phyloP scores from a whole-genome alignment of 2,329 filamentous ascomycete species.

The Corinectria fuckeliana region DNA sequence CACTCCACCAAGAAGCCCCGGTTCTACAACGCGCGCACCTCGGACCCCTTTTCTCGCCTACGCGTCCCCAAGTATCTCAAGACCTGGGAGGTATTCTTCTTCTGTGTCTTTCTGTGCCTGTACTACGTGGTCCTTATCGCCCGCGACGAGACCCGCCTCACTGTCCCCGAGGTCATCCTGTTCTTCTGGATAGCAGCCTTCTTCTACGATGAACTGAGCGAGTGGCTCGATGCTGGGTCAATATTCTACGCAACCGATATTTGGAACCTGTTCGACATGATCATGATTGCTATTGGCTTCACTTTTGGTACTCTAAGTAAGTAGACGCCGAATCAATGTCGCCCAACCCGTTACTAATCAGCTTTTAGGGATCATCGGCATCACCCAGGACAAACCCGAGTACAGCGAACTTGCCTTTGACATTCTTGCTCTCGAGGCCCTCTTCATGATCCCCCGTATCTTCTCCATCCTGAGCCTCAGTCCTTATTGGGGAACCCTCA shows the following conservation, averaged over 20 bases:
- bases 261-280: slow-evolving; percentile 77
- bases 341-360: slow-evolving; percentile 5
- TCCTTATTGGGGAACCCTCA: slow-evolving; percentile 88
- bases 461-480: slow-evolving; percentile 87
- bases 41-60: slow-evolving; percentile 77
- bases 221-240: slow-evolving; percentile 84
- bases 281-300: slow-evolving; percentile 76
- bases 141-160: slow-evolving; percentile 70
- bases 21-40: slow-evolving; percentile 71
- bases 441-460: slow-evolving; percentile 89
- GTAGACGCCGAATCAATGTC: slow-evolving; percentile 40
- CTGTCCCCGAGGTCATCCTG: slow-evolving; percentile 72
- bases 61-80: slow-evolving; percentile 86
- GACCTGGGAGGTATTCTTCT: slow-evolving; percentile 83
- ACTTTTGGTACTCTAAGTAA: slow-evolving; percentile 75
- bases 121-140: slow-evolving; percentile 89
- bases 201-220: slow-evolving; percentile 84
- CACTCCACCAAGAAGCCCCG: slow-evolving; percentile 77
- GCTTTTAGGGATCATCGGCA: slow-evolving; percentile 41
- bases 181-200: slow-evolving; percentile 90
- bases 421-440: slow-evolving; percentile 84
- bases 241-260: slow-evolving; percentile 86
- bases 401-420: slow-evolving; percentile 86
- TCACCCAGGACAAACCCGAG: slow-evolving; percentile 59
- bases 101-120: slow-evolving; percentile 74